Evolutionary conservation across 495 filamentous ascomycete species (phyloP).

Genomic region (Xylaria grammica): DNA sequence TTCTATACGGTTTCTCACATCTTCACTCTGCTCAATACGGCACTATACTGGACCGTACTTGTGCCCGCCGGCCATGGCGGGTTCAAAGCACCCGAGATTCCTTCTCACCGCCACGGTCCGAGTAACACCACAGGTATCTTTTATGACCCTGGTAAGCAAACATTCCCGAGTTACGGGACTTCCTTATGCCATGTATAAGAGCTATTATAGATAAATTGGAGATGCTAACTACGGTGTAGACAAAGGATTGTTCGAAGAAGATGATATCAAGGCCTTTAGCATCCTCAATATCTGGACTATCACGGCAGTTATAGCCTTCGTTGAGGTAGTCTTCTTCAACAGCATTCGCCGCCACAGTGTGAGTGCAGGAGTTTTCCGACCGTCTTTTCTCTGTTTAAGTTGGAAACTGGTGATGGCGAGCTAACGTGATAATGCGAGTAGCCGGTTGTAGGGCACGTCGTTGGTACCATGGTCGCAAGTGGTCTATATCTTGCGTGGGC

Average conservation of each 20-base stretch:
- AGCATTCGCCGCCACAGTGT: constrained; percentile 56
- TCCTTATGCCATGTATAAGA: background rate
- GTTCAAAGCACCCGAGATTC: constrained; percentile 28
- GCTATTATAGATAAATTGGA: background rate
- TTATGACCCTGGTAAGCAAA: constrained; percentile 31
- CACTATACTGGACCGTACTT: constrained; percentile 54
- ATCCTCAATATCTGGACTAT: constrained; percentile 50
- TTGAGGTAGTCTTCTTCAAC: constrained; percentile 55
- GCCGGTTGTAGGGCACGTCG: constrained; percentile 44
- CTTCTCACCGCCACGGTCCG: constrained; percentile 21
- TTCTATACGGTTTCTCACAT: constrained; percentile 54
- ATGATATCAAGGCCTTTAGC: constrained; percentile 46
- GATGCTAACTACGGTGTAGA: constrained; percentile 23
- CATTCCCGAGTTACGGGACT: background rate
- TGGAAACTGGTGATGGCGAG: constrained; percentile 1
- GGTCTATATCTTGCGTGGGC: constrained; percentile 54
- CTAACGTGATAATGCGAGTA: constrained; percentile 25
- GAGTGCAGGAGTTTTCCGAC: constrained; percentile 1
- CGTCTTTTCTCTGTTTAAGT: too few relatives aligned
- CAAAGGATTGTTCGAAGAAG: constrained; percentile 39
- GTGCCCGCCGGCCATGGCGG: constrained; percentile 45
- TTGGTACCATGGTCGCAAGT: constrained; percentile 43
- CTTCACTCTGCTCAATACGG: constrained; percentile 49
- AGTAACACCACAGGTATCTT: constrained; percentile 17
- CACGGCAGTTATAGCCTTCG: constrained; percentile 47